Evolutionary conservation across 169 alveolate genomes (phyloP), one percentile per base, ranked within the genome.

Genomic region (Cryptosporidium sp.): DNA sequence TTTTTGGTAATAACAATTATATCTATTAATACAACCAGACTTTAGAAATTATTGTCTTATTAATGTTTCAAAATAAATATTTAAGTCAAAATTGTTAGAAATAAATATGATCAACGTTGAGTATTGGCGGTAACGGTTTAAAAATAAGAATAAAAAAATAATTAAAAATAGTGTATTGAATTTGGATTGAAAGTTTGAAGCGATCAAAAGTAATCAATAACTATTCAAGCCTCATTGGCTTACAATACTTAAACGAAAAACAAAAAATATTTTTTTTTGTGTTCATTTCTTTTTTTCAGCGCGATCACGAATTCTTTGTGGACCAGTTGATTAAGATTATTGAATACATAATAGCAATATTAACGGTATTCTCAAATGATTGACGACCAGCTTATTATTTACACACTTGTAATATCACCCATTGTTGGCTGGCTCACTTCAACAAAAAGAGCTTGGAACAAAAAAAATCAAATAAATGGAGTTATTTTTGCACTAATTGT

Each of bases 381-480:
- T 61, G 89, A 80, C 50, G 89, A 80, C 50, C 89, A 80, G 62
- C 45, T 80, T 18, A 62, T 80, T 14, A 80, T 80, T 14, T 65
- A 80, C 39, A 80, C 73, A 1, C 50, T 80, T 16, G 62, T 80
- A 8, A 65, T 80, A 35, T 80, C 89, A 1, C 89, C 89, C 12
- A 23, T 80, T 43, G 65, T 80, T 1, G 65, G 89, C 10, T 80
- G 89, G 89, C 70, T 80, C 14, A 80, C 89, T 37, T 80, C 89
- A 41, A 29, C 89, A 62, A 80, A 80, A 41, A 35, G 89, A 29
- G 50, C 51, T 80, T 80, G 89, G 89, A 80, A 80, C 67, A 80
- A 62, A 80, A 80, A 59, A 41, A 80, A 41, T 23, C 89, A 35
- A 14, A 18, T 80, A 62, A 62, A 37, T 18, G 89, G 89, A 41